These are phyloP conservation scores for Chlamydomonas sphaeroides DNA, from an alignment of 139 green algal genomes.

Conservation along the genomic window DNA sequence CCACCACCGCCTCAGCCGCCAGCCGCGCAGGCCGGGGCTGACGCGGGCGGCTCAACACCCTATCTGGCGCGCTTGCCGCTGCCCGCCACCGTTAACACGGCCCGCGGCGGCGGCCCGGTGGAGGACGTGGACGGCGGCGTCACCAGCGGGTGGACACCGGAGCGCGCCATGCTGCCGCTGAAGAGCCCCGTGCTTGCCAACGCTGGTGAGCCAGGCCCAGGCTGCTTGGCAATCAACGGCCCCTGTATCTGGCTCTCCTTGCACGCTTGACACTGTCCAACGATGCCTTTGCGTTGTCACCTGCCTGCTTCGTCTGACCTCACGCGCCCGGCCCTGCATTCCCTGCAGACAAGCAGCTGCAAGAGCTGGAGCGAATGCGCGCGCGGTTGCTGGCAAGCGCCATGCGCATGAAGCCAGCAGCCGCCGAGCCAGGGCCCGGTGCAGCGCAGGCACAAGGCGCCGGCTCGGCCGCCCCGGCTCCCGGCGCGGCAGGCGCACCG, in stretches of 20 bases:
- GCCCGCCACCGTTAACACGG: neutral
- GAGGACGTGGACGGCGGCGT: conserved; percentile 1
- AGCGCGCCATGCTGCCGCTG: conserved; percentile 31
- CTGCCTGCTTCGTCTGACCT: neutral
- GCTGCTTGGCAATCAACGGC: too few species aligned
- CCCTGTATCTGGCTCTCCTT: too few species aligned
- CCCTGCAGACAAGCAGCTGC: conserved; percentile 24
- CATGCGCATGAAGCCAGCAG: neutral
- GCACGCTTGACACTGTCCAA: too few species aligned
- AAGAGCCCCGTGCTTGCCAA: conserved; percentile 14
- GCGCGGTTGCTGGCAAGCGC: neutral
- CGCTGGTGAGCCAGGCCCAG: neutral
- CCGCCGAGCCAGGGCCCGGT: neutral
- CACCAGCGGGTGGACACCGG: conserved; percentile 17
- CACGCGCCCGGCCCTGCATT: neutral
- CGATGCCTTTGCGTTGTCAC: too few species aligned
- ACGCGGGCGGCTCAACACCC: neutral
- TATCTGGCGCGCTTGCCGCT: neutral
- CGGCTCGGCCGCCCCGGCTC: neutral
- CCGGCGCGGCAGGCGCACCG: neutral
- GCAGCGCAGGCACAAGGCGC: neutral
- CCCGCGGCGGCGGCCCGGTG: neutral
- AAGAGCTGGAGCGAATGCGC: conserved; percentile 19
- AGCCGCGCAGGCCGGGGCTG: too few species aligned
- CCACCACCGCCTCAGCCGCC: neutral